These are phyloP conservation scores for Hanseniaspora vineae DNA, from an alignment of 805 yeast species.

Conservation along the genomic window DNA sequence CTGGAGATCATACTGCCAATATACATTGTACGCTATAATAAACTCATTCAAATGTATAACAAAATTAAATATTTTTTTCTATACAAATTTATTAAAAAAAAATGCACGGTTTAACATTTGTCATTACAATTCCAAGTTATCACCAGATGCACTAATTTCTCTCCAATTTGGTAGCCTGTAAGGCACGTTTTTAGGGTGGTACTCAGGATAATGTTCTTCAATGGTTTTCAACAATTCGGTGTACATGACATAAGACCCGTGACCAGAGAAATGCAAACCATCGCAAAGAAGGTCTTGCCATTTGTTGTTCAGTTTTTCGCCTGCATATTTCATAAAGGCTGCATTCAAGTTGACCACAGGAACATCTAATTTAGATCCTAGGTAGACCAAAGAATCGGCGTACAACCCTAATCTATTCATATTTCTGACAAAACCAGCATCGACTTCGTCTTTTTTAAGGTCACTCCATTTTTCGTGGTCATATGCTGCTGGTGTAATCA, in stretches of 20 bases:
- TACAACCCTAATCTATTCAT: slow-evolving; percentile 35
- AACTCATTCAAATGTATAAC: too few relatives aligned
- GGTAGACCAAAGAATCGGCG: slow-evolving; percentile 32
- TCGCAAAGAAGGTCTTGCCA: slow-evolving; percentile 33
- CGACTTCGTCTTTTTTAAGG: slow-evolving; percentile 20
- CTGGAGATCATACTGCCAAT: too few relatives aligned
- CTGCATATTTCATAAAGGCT: slow-evolving; percentile 20
- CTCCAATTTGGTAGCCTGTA: slow-evolving; percentile 30
- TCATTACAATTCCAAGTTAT: slow-evolving; percentile 7
- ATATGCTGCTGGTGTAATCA: slow-evolving; percentile 53
- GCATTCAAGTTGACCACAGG: slow-evolving; percentile 48
- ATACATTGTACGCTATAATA: too few relatives aligned
- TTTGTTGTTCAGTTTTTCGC: slow-evolving; percentile 23
- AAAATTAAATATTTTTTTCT: too few relatives aligned
- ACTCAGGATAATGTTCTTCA: slow-evolving; percentile 33
- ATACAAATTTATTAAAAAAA: too few relatives aligned
- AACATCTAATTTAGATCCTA: slow-evolving; percentile 34
- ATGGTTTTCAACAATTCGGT: slow-evolving; percentile 31
- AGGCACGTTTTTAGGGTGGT: slow-evolving; percentile 29
- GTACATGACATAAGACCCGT: slow-evolving; percentile 38
- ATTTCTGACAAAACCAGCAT: slow-evolving; percentile 32
- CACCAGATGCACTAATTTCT: slow-evolving; percentile 19
- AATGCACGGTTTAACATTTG: too few relatives aligned
- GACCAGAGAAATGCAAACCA: slow-evolving; percentile 50
- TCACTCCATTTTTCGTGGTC: slow-evolving; percentile 33